Base-by-base conservation (phyloP, 805 yeast species). In the Zygotorulaspora sp. region DNA sequence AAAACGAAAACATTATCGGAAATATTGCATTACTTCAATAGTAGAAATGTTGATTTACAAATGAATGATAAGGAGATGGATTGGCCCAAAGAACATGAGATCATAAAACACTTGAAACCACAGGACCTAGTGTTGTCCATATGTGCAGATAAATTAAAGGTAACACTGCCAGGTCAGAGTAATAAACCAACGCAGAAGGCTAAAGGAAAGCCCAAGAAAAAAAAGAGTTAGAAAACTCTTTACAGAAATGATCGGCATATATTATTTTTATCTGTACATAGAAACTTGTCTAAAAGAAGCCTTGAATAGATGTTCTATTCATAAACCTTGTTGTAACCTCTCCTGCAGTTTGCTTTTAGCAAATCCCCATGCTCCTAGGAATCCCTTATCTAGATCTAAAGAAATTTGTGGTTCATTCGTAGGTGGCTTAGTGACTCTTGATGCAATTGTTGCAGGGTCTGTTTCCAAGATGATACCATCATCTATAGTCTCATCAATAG, bases 401-500 rank as follows among this genome's bases (percentile, higher is more conserved):
- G 73, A 67, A 52, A 78, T 66, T 25, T 72, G 68, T 20, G 65
- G 67, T 51, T 87, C 96, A 47, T 72, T 77, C 22, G 77, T 63
- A 31, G 96, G 95, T 21, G 92, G 80, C 43, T 78, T 76, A n/a
- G 97, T 84, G 17, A 89, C 96, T 65, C 98, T 77, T 11, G 94
- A 77, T 2, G 90, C 89, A 50, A 92, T 84, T 28, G 85, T 78
- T 23, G 82, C 77, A 4, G 95, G 79, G 55, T 92, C 97, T 18
- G 88, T 82, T 62, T 92, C 97, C 50, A 92, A 72, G 40, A 92
- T 78, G 47, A 92, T 78, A 27, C 97, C 98, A 58, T 89, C 95
- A 58, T 92, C 98, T 34, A 92, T 71, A 7, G 94, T 74, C 65
- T 92, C 97, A 62, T 92, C 98, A 30, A 89, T 75, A 3, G 94